Evolutionary conservation across 2,329 filamentous ascomycete genomes (phyloP).

Genomic region (Botrytis pseudocinerea): DNA sequence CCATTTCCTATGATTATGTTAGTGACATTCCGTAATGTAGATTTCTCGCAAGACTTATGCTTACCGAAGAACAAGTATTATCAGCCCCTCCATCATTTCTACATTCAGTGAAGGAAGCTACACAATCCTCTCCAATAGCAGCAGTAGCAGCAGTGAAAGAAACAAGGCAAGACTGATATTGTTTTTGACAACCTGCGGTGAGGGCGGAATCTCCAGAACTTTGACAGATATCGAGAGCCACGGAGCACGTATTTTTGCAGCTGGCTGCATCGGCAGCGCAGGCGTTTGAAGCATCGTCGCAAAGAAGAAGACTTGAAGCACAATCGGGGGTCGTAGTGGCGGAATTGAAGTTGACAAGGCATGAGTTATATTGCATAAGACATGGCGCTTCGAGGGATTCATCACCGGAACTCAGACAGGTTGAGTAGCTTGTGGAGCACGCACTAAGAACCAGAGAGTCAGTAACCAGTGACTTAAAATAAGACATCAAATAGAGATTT

Average conservation of each 20-base stretch:
- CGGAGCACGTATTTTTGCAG: slow-evolving; percentile 28
- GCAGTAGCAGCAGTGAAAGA: slow-evolving; percentile 14
- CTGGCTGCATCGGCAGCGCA: slow-evolving; percentile 19
- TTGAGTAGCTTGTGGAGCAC: slow-evolving; percentile 7
- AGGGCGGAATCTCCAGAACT: slow-evolving; percentile 23
- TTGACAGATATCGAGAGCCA: slow-evolving; percentile 24
- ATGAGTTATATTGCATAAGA: slow-evolving; percentile 22
- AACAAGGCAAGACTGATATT: slow-evolving; percentile 24
- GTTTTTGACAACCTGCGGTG: slow-evolving; percentile 15
- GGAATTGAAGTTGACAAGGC: slow-evolving; percentile 15
- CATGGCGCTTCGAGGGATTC: slow-evolving; percentile 20
- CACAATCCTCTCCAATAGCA: slow-evolving; percentile 18
- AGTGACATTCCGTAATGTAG: background rate
- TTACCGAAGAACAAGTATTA: slow-evolving; percentile 9
- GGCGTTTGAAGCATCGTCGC: slow-evolving; percentile 16
- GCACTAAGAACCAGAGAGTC: background rate
- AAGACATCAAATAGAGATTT: background rate
- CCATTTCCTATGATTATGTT: background rate
- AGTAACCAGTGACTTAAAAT: background rate
- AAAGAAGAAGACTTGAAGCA: background rate
- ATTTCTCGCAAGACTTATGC: background rate
- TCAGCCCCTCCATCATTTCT: background rate
- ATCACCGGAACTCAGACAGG: slow-evolving; percentile 23
- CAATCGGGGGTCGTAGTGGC: background rate
- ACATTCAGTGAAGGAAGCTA: slow-evolving; percentile 5